Evolutionary conservation across 2,329 filamentous ascomycete species (phyloP), one percentile per base, ranked within the genome.

Genomic region (Didymella segeticola): DNA sequence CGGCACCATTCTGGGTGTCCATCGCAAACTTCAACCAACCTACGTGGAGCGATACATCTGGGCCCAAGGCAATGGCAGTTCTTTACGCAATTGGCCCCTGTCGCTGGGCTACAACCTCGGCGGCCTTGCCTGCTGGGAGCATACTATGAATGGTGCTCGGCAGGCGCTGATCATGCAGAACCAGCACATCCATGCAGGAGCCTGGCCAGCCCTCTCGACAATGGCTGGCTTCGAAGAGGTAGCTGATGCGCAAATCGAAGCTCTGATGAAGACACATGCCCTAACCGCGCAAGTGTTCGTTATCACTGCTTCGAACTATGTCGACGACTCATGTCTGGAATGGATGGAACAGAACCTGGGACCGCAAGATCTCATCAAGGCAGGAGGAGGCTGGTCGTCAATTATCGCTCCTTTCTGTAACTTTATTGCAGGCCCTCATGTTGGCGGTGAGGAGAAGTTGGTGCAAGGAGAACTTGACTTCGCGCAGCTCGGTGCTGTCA

Each of bases 211-310:
- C 55, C 56, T 70, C n/a, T 68, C 67, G 0, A 70, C 66, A 7
- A 69, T 72, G 70, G 60, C 61, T 0, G 77, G 77, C 0, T 78
- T 79, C 36, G 76, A 79, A 51, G 61, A 56, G 0, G 71, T 74
- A 5, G 77, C 76, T 2, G 71, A 77, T 54, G 66, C 66, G n/a
- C 77, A 79, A 62, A 79, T 80, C 46, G 78, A 80, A 65, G 77
- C 75, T 5, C 57, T 80, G 29, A 80, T 79, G 77, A 80, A 79
- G 64, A 63, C 67, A 5, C 78, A 80, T 53, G 77, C 78, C 2
- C 53, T 80, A 20, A 79, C 77, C 1, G 77, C 72, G 12, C 78
- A 80, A 52, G 74, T 76, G 2, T 80, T 79, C 47, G 78, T 79
- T 19, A 63, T 80, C 25, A 70, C 68, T 1, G 77, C 77, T 2